Evolutionary conservation across 371 early-diverging fungal genomes (phyloP), one percentile per base, ranked within the genome.

Genomic region (Actinomortierella wolfii): DNA sequence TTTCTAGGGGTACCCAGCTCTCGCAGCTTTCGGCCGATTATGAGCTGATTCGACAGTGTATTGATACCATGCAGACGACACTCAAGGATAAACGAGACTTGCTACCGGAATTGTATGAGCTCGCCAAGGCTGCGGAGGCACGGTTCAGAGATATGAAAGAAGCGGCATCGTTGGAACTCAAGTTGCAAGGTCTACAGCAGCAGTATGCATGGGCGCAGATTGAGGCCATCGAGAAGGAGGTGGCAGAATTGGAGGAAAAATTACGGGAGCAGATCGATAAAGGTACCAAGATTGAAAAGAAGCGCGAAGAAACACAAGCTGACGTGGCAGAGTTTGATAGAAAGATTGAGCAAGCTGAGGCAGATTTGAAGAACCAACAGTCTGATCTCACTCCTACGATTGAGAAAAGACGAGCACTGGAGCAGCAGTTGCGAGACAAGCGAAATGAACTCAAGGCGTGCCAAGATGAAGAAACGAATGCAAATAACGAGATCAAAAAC

Each of bases 1-100:
- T 96, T 59, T 78, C 90, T 75, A 86, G 87, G 51, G 98, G 96
- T 23, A 96, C 97, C 0, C 91, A 93, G 65, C 77, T 97, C 17
- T 79, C 82, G 3, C 91, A 93, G 63, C 81, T 96, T 1, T 78
- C 81, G 40, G 77, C 78, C 8, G 96, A 96, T 66, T 92, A 92
- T 56, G 80, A 81, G 26, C 39, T 67, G 0, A 78, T 94, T 3
- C 83, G 88, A n/a, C 87, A 91, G 41, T 83, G 84, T 47, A 78
- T 95, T 3, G 84, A 84, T 2, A 83, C 80, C 1, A 84, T 89
- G 21, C 81, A 80, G 20, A 59, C 62, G 3, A 83, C 82, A 3
- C 77, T 93, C 20, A 76, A 79, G 20, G 73, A 76, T 34, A 92
- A 94, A 60, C 78, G 73, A 41, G 79, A 82, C 23, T 56, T 79